A percentile compares a stretch with the other conserved stretches of the same genome.
phyloP scores from a whole-genome alignment of 495 filamentous ascomycete genomes.

The Geoglossum glabrum region DNA sequence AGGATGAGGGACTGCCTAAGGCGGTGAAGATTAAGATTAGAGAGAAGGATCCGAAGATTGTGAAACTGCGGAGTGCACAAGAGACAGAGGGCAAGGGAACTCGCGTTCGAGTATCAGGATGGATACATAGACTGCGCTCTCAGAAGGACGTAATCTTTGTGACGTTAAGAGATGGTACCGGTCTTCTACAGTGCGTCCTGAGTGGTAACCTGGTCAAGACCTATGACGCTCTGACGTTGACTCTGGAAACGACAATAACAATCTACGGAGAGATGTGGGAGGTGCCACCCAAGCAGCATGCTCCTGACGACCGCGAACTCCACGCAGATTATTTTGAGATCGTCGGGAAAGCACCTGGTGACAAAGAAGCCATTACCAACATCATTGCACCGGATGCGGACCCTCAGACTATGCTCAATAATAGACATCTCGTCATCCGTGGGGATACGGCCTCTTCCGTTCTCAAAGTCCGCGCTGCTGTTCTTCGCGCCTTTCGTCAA shows the following conservation, averaged over 20 bases:
- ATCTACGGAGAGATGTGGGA: constrained; percentile 77
- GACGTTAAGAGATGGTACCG: constrained; percentile 60
- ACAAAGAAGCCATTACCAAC: constrained; percentile 87
- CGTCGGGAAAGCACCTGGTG: constrained; percentile 65
- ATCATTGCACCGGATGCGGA: constrained; percentile 66
- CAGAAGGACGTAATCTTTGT: constrained; percentile 85
- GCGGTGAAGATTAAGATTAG: constrained; percentile 58
- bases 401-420: constrained; percentile 62
- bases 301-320: constrained; percentile 75
- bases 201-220: constrained; percentile 71
- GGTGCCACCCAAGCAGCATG: constrained; percentile 57
- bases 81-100: constrained; percentile 36
- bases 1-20: constrained; percentile 62
- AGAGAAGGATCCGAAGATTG: constrained; percentile 20
- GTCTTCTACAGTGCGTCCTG: constrained; percentile 74
- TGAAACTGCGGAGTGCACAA: constrained; percentile 19
- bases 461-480: constrained; percentile 77
- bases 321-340: constrained; percentile 88
- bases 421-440: constrained; percentile 78
- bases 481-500: constrained; percentile 65
- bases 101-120: constrained; percentile 62
- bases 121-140: constrained; percentile 63
- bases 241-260: constrained; percentile 72
- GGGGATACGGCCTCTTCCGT: constrained; percentile 73
- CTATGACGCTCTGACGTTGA: constrained; percentile 77